These are phyloP conservation scores for Blastobotrys apis DNA, from an alignment of 1,139 yeast species.

Conservation along the genomic window DNA sequence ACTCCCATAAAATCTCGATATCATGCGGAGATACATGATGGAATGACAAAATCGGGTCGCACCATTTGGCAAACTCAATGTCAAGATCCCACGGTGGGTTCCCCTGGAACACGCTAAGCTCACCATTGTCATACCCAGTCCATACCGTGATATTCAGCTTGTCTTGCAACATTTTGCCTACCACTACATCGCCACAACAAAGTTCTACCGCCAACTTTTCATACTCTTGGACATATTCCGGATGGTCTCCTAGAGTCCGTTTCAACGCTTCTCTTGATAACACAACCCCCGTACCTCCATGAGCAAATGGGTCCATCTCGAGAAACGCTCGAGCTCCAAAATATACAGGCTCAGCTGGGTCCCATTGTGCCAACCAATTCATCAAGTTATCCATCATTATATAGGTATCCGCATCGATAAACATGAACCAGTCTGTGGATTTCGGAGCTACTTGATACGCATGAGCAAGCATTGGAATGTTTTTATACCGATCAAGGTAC, in stretches of 20 bases:
- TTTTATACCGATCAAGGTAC: slow-evolving; percentile 38
- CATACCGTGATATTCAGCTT: slow-evolving; percentile 17
- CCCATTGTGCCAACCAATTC: slow-evolving; percentile 25
- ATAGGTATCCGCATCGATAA: slow-evolving; percentile 39
- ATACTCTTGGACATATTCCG: slow-evolving; percentile 26
- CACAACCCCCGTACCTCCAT: slow-evolving; percentile 39
- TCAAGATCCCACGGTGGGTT: slow-evolving; percentile 25
- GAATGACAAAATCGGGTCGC: slow-evolving; percentile 35
- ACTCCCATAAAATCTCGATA: slow-evolving; percentile 36
- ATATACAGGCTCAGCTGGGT: slow-evolving; percentile 29
- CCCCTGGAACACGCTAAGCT: slow-evolving; percentile 31
- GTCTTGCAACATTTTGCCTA: slow-evolving; percentile 28
- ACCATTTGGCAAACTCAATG: slow-evolving; percentile 25
- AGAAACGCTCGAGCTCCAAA: slow-evolving; percentile 31
- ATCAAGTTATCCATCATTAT: slow-evolving; percentile 31
- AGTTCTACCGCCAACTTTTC: slow-evolving; percentile 28
- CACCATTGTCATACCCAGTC: slow-evolving; percentile 1
- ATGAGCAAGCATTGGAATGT: slow-evolving; percentile 38
- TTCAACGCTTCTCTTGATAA: slow-evolving; percentile 33
- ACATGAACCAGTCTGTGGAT: slow-evolving; percentile 35
- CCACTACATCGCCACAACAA: slow-evolving; percentile 38
- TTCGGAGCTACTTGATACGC: slow-evolving; percentile 33
- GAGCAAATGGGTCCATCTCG: slow-evolving; percentile 32
- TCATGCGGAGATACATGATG: slow-evolving; percentile 36
- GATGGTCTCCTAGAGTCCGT: slow-evolving; percentile 26